A percentile compares a stretch with the other conserved stretches of the same genome.
phyloP scores from a whole-genome alignment of 306 rosid species.

The Malus orientalis region DNA sequence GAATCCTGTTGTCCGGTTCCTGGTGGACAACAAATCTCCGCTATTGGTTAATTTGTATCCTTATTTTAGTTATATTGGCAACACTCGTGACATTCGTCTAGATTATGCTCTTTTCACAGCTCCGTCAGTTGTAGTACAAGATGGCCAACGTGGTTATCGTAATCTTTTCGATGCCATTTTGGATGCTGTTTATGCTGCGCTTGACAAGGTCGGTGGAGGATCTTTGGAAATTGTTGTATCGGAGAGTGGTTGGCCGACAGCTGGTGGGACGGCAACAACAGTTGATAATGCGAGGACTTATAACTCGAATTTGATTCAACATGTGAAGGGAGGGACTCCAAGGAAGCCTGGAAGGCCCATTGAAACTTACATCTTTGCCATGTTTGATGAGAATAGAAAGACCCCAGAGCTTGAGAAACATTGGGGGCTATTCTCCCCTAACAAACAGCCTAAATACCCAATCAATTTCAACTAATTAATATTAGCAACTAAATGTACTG shows the following conservation, averaged over 20 bases:
- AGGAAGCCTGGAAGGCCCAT: constrained; percentile 19
- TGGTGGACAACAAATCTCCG: neutral
- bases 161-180: constrained; percentile 24
- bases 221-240: constrained; percentile 27
- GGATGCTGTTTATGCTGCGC: constrained; percentile 22
- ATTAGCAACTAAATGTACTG: neutral
- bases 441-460: constrained; percentile 11
- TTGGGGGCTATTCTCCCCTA: constrained; percentile 32
- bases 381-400: constrained; percentile 30
- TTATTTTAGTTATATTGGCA: constrained; percentile 9
- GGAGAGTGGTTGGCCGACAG: constrained; percentile 40
- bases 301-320: constrained; percentile 15
- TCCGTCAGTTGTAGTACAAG: constrained; percentile 2
- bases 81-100: neutral
- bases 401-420: constrained; percentile 19
- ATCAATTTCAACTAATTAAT: constrained; percentile 4
- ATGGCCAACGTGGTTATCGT: neutral
- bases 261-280: constrained; percentile 10
- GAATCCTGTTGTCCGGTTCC: neutral
- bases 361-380: constrained; percentile 23
- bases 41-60: constrained; percentile 13
- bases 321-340: constrained; percentile 27
- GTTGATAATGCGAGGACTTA: constrained; percentile 23
- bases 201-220: constrained; percentile 25
- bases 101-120: constrained; percentile 17